These are phyloP conservation scores for Infundibulicybe gibba DNA, from an alignment of 768 basidiomycete species.

Conservation along the genomic window DNA sequence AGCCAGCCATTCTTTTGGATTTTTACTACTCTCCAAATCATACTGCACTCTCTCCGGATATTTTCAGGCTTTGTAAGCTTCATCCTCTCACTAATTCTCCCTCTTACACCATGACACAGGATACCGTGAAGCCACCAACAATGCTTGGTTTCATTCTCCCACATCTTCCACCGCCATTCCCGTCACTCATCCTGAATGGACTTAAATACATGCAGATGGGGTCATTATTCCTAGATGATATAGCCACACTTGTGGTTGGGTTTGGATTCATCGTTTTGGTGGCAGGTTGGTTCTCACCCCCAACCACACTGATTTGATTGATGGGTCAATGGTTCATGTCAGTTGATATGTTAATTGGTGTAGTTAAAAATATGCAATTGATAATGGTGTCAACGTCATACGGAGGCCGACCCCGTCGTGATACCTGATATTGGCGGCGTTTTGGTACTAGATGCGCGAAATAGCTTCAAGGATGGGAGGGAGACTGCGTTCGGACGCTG, in stretches of 20 bases:
- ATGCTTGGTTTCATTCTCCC: constrained; percentile 59
- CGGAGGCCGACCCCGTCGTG: too few relatives aligned
- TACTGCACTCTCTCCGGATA: constrained; percentile 69
- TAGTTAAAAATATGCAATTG: too few relatives aligned
- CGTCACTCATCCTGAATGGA: constrained; percentile 56
- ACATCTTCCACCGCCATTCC: constrained; percentile 61
- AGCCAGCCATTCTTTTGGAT: constrained; percentile 79
- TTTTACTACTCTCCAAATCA: constrained; percentile 69
- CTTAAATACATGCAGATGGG: constrained; percentile 71
- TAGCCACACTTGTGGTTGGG: constrained; percentile 68
- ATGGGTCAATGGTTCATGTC: too few relatives aligned
- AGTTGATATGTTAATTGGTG: too few relatives aligned
- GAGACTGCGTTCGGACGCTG: constrained; percentile 15
- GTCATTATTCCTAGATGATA: constrained; percentile 64
- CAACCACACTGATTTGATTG: too few relatives aligned
- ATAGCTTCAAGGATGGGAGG: constrained; percentile 20
- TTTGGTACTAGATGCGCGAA: constrained; percentile 3
- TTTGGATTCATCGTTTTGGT: constrained; percentile 62
- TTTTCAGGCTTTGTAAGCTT: constrained; percentile 62
- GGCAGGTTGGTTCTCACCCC: constrained; percentile 42
- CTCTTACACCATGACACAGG: constrained; percentile 29
- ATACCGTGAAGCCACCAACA: constrained; percentile 54
- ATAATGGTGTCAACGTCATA: too few relatives aligned
- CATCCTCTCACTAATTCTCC: neutral
- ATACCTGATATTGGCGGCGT: too few relatives aligned